Percentiles rank a stretch among this genome's conserved stretches.
Evolutionary conservation across 805 yeast species (phyloP).

Genomic region (Lachancea dasiensis): DNA sequence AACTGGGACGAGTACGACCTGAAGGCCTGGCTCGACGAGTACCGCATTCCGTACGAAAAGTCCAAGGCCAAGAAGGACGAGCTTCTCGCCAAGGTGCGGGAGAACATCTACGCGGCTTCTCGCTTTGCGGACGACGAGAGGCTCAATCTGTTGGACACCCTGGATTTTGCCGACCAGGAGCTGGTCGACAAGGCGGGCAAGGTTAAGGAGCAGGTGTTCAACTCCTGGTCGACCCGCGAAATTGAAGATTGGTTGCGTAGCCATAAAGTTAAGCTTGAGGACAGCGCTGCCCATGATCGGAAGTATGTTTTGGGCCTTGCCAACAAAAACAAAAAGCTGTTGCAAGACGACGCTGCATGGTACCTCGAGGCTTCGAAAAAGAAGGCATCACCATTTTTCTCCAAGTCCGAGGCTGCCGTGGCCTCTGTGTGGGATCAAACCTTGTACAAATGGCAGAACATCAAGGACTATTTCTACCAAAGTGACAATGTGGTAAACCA

Average conservation of each 20-base stretch:
- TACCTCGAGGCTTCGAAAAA: constrained; percentile 32
- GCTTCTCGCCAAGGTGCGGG: constrained; percentile 40
- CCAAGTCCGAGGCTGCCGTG: constrained; percentile 31
- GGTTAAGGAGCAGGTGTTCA: constrained; percentile 40
- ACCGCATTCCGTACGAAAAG: constrained; percentile 36
- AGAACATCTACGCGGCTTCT: constrained; percentile 40
- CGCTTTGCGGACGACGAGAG: constrained; percentile 35
- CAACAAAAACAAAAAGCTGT: constrained; percentile 28
- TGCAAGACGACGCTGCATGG: constrained; percentile 37
- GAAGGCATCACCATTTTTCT: constrained; percentile 32
- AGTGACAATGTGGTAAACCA: constrained; percentile 38
- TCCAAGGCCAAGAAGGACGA: constrained; percentile 40
- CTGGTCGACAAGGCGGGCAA: constrained; percentile 37
- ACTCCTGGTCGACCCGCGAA: constrained; percentile 50
- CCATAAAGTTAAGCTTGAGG: constrained; percentile 38
- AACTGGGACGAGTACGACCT: constrained; percentile 49
- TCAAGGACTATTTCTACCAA: constrained; percentile 15
- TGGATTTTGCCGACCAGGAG: constrained; percentile 34
- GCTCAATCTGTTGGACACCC: constrained; percentile 35
- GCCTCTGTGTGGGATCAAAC: constrained; percentile 24
- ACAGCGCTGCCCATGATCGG: constrained; percentile 30
- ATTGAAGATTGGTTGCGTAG: constrained; percentile 47
- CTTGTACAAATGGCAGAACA: constrained; percentile 12
- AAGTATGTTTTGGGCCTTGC: constrained; percentile 36
- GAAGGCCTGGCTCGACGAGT: constrained; percentile 42